Evolutionary conservation across 129 eudicot genomes (phyloP), one percentile per base, ranked within the genome.

Genomic region (Artemisia annua): DNA sequence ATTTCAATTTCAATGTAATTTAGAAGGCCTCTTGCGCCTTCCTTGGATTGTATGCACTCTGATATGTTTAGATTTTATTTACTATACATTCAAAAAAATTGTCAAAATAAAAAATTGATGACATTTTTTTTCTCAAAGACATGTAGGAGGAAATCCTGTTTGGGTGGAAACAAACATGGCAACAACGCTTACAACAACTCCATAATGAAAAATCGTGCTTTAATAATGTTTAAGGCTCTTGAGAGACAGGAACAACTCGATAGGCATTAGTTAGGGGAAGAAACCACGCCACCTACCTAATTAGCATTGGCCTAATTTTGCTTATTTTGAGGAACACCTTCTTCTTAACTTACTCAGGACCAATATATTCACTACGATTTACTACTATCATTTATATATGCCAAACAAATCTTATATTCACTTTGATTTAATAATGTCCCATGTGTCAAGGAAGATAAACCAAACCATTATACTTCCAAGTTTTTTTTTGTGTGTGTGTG

Each of bases 191-290:
- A 71, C 80, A 79, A 90, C 87, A 67, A 80, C 91, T 79, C 89
- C 89, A 83, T 80, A 70, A 43, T 68, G 67, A 53, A 83, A 72
- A 81, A 19, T 64, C 52, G 74, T 60, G 79, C 81, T 65, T 64
- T 56, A 70, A 67, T 76, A 66, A 51, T 68, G 18, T 48, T 26
- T 66, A 64, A 56, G 39, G 46, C 55, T 48, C 32, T 81, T 75
- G 59, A 80, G 82, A 69, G 91, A 79, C 88, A 80, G 78, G 58
- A 67, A 84, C 92, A 87, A 83, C 85, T 80, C 87, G 81, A 78
- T 67, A 73, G 67, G 75, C 90, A 85, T 88, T 84, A 81, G 24
- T 67, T 62, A 14, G 68, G 83, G 44, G 49, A 28, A 35, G 43
- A 51, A 78, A 68, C 69, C 57, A 74, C 79, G 67, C 3, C 51